These are phyloP conservation scores for Gliomastix tumulicola DNA, from an alignment of 2,329 filamentous ascomycete genomes.

Conservation along the genomic window DNA sequence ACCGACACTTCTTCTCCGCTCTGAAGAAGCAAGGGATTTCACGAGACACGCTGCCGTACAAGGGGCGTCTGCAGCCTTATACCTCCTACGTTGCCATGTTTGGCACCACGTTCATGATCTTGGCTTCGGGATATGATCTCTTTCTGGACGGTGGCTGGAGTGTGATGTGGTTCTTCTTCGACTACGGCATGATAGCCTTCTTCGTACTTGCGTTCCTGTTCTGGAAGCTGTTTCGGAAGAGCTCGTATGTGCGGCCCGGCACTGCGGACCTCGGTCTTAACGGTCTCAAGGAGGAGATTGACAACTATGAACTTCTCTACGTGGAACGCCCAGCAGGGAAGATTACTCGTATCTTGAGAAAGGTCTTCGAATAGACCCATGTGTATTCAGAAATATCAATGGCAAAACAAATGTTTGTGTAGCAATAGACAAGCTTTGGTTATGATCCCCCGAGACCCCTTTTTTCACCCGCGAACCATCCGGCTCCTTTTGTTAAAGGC, in stretches of 20 bases:
- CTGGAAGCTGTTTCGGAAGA: constrained; percentile 7
- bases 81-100: constrained; percentile 53
- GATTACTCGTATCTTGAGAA: too few species aligned
- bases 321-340: too few species aligned
- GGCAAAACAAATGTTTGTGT: too few species aligned
- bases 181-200: constrained; percentile 4
- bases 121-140: constrained; percentile 63
- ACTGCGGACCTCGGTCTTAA: constrained; percentile 9
- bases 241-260: constrained; percentile 6
- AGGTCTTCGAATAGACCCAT: too few species aligned
- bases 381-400: too few species aligned
- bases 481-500: too few species aligned
- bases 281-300: constrained; percentile 8
- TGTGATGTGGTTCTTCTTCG: constrained; percentile 7
- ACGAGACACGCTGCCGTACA: constrained; percentile 52
- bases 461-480: too few species aligned
- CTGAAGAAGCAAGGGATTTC: constrained; percentile 49
- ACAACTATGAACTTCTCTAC: constrained; percentile 11
- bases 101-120: constrained; percentile 55
- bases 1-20: constrained; percentile 58
- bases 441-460: too few species aligned
- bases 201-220: constrained; percentile 6
- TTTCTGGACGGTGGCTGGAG: constrained; percentile 57
- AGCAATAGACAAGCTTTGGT: too few species aligned
- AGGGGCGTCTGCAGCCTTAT: constrained; percentile 54